Evolutionary conservation across 2,329 filamentous ascomycete genomes (phyloP).

Genomic region (Dothideomycetes sp.): DNA sequence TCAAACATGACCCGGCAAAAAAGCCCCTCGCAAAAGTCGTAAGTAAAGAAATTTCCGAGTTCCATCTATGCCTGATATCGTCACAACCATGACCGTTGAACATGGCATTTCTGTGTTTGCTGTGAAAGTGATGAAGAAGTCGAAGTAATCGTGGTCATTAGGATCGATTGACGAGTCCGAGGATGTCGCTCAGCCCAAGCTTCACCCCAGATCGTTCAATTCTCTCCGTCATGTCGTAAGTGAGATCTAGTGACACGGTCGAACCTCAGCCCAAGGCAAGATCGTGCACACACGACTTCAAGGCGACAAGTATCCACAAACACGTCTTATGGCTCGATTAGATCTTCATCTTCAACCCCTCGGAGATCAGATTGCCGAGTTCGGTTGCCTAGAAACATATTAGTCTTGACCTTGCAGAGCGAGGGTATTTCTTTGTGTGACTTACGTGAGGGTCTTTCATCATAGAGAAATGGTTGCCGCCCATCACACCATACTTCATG

Average conservation of each 20-base stretch:
- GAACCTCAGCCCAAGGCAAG: conserved; percentile 18
- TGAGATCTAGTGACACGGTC: conserved; percentile 3
- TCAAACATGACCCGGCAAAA: too few relatives aligned
- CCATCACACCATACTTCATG: conserved; percentile 56
- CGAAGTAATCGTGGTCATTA: too few relatives aligned
- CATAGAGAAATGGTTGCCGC: conserved; percentile 66
- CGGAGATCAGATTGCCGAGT: conserved; percentile 31
- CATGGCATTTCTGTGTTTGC: too few relatives aligned
- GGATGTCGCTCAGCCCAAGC: conserved; percentile 9
- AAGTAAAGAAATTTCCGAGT: too few relatives aligned
- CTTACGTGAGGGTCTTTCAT: conserved; percentile 48
- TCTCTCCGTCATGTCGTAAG: neutral
- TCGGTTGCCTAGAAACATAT: conserved; percentile 13
- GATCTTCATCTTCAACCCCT: conserved; percentile 26
- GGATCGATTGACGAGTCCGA: too few relatives aligned
- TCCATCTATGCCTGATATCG: too few relatives aligned
- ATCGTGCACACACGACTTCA: conserved; percentile 11
- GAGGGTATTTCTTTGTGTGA: neutral
- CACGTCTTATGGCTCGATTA: conserved; percentile 10
- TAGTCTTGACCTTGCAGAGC: neutral
- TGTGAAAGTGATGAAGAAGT: too few relatives aligned
- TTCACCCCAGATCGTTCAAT: neutral
- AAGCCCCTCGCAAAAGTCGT: too few relatives aligned
- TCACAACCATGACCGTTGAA: too few relatives aligned
- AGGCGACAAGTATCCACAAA: conserved; percentile 6